phyloP scores from a whole-genome alignment of 202 grass and related monocot species.

The Panicum virgatum region DNA sequence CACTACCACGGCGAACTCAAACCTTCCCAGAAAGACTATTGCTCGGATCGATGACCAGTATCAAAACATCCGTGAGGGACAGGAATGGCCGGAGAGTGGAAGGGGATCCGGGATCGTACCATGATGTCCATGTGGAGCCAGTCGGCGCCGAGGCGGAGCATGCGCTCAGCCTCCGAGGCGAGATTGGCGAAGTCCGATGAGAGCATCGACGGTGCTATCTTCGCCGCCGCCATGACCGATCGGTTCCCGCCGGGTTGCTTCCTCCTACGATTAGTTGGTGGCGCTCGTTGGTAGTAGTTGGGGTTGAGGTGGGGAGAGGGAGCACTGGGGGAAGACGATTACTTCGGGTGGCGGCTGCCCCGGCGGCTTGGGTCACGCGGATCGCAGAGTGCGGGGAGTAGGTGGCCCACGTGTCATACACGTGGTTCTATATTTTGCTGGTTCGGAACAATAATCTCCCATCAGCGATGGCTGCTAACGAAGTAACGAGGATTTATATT shows the following conservation, averaged over 20 bases:
- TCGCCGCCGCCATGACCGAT: constrained; percentile 45
- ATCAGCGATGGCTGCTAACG: background rate
- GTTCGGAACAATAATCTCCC: no score
- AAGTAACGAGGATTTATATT: no score
- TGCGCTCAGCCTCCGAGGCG: constrained; percentile 68
- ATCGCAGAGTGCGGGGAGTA: background rate
- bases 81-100: background rate
- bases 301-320: background rate
- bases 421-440: no score
- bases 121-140: constrained; percentile 99
- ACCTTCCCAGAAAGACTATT: background rate
- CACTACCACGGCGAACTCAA: background rate
- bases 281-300: background rate
- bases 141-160: constrained; percentile 82
- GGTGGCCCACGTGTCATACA: background rate
- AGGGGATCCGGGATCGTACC: constrained; percentile 46
- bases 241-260: constrained; percentile 1
- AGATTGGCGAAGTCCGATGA: constrained; percentile 82
- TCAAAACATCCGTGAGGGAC: background rate
- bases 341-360: no score
- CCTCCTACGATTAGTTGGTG: constrained; percentile 10
- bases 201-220: constrained; percentile 89
- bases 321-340: background rate
- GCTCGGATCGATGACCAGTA: background rate
- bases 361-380: constrained; percentile 17